These are phyloP conservation scores for Cinnamomum chago DNA, from an alignment of 164 flowering plant species.

Conservation along the genomic window DNA sequence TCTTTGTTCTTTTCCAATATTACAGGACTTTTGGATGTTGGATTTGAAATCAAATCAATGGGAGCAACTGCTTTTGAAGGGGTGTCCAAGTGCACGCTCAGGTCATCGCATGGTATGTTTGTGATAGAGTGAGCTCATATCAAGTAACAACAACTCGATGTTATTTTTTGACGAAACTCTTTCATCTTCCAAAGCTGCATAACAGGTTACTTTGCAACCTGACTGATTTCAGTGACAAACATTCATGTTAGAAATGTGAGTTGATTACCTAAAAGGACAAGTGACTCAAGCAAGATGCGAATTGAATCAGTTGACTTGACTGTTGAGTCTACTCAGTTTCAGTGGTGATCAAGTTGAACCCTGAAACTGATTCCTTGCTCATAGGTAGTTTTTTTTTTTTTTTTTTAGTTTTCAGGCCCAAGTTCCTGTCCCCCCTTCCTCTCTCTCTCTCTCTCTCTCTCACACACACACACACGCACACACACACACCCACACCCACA, in stretches of 20 bases:
- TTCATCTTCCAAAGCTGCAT: not conserved
- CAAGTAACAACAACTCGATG: not conserved
- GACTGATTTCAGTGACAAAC: not conserved
- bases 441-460: too few relatives aligned
- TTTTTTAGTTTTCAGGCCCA: too few relatives aligned
- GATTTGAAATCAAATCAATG: slow-evolving; percentile 95
- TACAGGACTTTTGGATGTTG: slow-evolving; percentile 92
- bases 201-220: not conserved
- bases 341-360: too few relatives aligned
- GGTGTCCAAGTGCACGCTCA: slow-evolving; percentile 95
- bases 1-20: slow-evolving; percentile 6
- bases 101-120: slow-evolving; percentile 91
- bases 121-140: not conserved
- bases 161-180: not conserved
- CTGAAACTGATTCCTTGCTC: too few relatives aligned
- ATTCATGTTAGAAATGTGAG: not conserved
- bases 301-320: too few relatives aligned
- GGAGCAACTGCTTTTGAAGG: slow-evolving; percentile 93
- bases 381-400: too few relatives aligned
- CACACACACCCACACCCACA: too few relatives aligned
- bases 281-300: too few relatives aligned
- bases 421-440: too few relatives aligned
- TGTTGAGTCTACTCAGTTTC: too few relatives aligned
- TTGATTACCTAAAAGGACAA: not conserved
- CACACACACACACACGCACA: too few relatives aligned